These are phyloP conservation scores for Fusarium mangiferae DNA, from an alignment of 2,329 filamentous ascomycete genomes.

Conservation along the genomic window DNA sequence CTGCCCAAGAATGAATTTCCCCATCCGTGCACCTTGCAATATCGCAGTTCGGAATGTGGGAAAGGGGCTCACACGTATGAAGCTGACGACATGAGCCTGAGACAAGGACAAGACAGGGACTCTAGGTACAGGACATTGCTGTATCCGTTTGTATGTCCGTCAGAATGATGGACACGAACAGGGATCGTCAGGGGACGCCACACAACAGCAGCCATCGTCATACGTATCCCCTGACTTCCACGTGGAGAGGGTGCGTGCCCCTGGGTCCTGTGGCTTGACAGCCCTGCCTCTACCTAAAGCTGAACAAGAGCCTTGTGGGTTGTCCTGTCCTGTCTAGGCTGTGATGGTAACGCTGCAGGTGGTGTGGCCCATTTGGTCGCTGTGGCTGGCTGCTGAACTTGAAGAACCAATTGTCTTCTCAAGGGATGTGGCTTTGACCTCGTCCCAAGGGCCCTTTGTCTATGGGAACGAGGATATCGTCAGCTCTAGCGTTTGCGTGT, in stretches of 20 bases:
- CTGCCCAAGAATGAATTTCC: slow-evolving; percentile 9
- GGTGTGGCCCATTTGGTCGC: slow-evolving; percentile 5
- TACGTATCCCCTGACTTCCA: slow-evolving; percentile 29
- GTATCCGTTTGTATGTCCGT: slow-evolving; percentile 21
- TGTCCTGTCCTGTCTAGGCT: neutral
- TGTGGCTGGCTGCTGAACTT: slow-evolving; percentile 27
- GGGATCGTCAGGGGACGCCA: slow-evolving; percentile 39
- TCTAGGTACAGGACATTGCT: neutral
- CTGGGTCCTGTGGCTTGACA: slow-evolving; percentile 35
- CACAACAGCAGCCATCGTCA: slow-evolving; percentile 19
- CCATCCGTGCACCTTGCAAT: slow-evolving; percentile 36
- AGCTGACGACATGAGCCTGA: slow-evolving; percentile 28
- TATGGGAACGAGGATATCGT: slow-evolving; percentile 1
- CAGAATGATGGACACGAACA: slow-evolving; percentile 29
- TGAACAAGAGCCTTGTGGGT: slow-evolving; percentile 1
- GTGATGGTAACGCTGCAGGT: slow-evolving; percentile 6
- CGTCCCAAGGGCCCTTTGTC: slow-evolving; percentile 7
- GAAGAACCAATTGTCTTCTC: slow-evolving; percentile 6
- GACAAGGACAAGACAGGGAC: neutral
- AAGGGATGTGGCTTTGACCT: slow-evolving; percentile 27
- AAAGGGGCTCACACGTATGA: slow-evolving; percentile 30
- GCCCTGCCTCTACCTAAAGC: neutral
- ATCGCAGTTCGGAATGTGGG: slow-evolving; percentile 19
- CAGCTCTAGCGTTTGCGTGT: slow-evolving; percentile 4
- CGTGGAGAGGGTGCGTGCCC: slow-evolving; percentile 27